Evolutionary conservation across 1,139 yeast species (phyloP).

Genomic region (Diutina pseudorugosa): DNA sequence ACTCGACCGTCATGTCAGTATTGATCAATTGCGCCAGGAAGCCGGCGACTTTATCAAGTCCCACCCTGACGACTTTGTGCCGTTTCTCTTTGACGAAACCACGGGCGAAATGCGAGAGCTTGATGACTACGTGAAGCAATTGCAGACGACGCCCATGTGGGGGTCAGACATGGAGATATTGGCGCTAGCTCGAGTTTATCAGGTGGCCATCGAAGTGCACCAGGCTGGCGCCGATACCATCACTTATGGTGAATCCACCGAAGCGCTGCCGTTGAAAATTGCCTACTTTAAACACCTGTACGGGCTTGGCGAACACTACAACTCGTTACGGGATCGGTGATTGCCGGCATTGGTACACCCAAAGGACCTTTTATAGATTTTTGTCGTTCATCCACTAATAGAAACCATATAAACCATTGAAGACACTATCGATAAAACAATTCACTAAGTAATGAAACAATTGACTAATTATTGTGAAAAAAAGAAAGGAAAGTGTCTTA

Average conservation of each 20-base stretch:
- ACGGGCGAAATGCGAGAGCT: constrained; percentile 53
- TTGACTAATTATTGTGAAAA: too few species aligned
- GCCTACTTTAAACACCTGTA: constrained; percentile 79
- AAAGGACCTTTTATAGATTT: background rate
- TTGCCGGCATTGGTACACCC: too few species aligned
- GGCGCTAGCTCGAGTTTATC: constrained; percentile 58
- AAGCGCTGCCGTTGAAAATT: constrained; percentile 38
- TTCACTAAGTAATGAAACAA: too few species aligned
- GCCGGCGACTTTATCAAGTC: constrained; percentile 58
- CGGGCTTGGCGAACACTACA: constrained; percentile 92
- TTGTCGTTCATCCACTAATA: background rate
- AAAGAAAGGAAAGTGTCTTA: too few species aligned
- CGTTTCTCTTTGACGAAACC: constrained; percentile 71
- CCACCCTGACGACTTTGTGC: constrained; percentile 60
- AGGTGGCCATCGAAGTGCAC: constrained; percentile 63
- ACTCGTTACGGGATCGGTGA: constrained; percentile 33
- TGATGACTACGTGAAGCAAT: constrained; percentile 54
- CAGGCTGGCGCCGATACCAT: constrained; percentile 56
- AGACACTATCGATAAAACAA: too few species aligned
- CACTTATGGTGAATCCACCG: constrained; percentile 11
- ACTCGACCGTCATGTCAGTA: constrained; percentile 24
- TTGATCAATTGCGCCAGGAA: constrained; percentile 43
- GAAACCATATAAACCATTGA: background rate
- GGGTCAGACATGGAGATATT: constrained; percentile 90
- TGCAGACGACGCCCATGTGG: constrained; percentile 78